These are phyloP conservation scores for Scedosporium dehoogii DNA, from an alignment of 2,329 filamentous ascomycete species.

Conservation along the genomic window DNA sequence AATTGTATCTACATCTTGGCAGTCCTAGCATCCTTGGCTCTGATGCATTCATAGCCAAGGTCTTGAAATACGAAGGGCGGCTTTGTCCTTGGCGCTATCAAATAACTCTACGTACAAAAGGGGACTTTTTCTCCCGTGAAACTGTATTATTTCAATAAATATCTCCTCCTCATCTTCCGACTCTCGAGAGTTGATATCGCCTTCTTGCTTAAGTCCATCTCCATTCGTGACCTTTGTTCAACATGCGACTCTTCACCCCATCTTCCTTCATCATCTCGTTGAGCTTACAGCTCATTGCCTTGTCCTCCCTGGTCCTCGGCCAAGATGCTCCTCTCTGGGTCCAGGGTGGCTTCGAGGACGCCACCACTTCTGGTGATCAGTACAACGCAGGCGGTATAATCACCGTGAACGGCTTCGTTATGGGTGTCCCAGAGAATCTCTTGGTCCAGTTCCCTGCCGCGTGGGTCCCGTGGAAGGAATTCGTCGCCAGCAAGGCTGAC, in stretches of 20 bases:
- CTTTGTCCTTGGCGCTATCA: too few species aligned
- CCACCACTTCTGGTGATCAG: slow-evolving; percentile 19
- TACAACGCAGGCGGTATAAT: slow-evolving; percentile 36
- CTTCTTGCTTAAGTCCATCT: not conserved
- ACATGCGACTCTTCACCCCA: not conserved
- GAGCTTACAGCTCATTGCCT: not conserved
- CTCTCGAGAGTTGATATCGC: not conserved
- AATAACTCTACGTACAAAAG: too few species aligned
- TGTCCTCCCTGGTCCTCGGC: not conserved
- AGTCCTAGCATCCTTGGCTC: too few species aligned
- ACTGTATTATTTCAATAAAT: too few species aligned
- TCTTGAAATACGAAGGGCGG: too few species aligned
- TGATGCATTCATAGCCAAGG: too few species aligned
- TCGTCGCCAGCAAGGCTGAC: slow-evolving; percentile 19
- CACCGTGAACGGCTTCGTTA: slow-evolving; percentile 30
- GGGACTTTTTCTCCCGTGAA: too few species aligned
- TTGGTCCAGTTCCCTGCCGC: slow-evolving; percentile 37
- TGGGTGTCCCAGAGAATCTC: slow-evolving; percentile 38
- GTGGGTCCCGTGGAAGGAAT: slow-evolving; percentile 32
- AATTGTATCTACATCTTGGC: too few species aligned
- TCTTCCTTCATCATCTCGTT: not conserved
- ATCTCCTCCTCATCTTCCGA: not conserved
- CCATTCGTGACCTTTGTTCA: not conserved
- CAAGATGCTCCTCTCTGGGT: slow-evolving; percentile 21
- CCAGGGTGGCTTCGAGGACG: slow-evolving; percentile 22